Evolutionary conservation across 2,329 filamentous ascomycete genomes (phyloP).

Genomic region (Chrysosporium keratinophilum): DNA sequence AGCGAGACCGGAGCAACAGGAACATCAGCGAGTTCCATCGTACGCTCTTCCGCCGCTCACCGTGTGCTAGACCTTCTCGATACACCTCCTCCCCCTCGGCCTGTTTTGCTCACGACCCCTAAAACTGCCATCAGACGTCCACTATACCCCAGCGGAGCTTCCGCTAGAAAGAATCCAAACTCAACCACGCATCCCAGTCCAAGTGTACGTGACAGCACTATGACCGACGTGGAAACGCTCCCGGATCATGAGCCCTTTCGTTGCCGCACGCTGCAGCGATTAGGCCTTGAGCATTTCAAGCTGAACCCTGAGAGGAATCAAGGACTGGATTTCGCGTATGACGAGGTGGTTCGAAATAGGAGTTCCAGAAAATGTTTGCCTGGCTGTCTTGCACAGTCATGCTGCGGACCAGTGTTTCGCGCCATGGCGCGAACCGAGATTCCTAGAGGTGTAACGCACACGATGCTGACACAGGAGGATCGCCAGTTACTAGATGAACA

Average conservation of each 20-base stretch:
- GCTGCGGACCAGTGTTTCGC: conserved; percentile 63
- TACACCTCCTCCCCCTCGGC: conserved; percentile 9
- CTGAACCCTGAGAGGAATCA: conserved; percentile 64
- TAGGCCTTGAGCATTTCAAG: conserved; percentile 66
- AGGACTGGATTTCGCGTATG: conserved; percentile 61
- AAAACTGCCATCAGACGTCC: conserved; percentile 1
- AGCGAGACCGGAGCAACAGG: background rate
- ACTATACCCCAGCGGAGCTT: background rate
- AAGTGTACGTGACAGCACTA: background rate
- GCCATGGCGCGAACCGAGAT: conserved; percentile 46
- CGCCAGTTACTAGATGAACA: conserved; percentile 42
- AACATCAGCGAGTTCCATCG: background rate
- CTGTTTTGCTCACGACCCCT: conserved; percentile 11
- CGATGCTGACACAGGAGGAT: conserved; percentile 22
- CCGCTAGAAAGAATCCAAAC: background rate
- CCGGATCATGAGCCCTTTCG: conserved; percentile 42
- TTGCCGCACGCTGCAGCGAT: conserved; percentile 44
- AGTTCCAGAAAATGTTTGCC: conserved; percentile 59
- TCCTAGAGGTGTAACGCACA: conserved; percentile 30
- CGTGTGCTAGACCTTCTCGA: conserved; percentile 20
- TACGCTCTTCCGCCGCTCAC: background rate
- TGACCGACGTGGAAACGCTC: background rate
- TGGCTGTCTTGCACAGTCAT: conserved; percentile 64
- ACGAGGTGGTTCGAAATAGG: conserved; percentile 61
- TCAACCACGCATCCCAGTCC: background rate